These are phyloP conservation scores for Evansstolkia leycettana DNA, from an alignment of 495 filamentous ascomycete species.

Conservation along the genomic window DNA sequence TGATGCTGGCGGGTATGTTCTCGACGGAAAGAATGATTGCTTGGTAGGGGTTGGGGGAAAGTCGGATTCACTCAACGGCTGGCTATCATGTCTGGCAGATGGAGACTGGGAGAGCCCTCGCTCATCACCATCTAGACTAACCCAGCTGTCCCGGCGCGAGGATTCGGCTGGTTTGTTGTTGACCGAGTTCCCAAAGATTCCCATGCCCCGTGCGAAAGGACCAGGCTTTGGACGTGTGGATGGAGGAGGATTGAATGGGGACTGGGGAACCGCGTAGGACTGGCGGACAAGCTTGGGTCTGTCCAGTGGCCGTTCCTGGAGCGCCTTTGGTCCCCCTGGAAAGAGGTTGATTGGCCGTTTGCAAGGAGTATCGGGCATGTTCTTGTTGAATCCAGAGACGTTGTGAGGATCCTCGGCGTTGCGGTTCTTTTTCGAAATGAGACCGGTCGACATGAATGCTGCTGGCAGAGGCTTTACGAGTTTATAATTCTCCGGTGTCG, in stretches of 20 bases:
- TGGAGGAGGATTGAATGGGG: slow-evolving; percentile 45
- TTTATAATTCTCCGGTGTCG: slow-evolving; percentile 77
- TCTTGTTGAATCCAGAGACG: slow-evolving; percentile 29
- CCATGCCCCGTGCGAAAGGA: slow-evolving; percentile 53
- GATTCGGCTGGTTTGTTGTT: slow-evolving; percentile 25
- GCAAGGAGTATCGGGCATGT: slow-evolving; percentile 90
- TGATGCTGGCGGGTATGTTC: slow-evolving; percentile 27
- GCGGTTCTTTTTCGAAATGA: slow-evolving; percentile 77
- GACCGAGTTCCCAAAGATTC: slow-evolving; percentile 54
- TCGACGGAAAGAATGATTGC: slow-evolving; percentile 39
- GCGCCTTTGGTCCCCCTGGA: slow-evolving; percentile 43
- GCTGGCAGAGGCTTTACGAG: slow-evolving; percentile 69
- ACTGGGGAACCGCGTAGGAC: slow-evolving; percentile 51
- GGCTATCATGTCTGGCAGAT: slow-evolving; percentile 43
- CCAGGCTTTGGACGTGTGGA: slow-evolving; percentile 32
- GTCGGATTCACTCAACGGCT: slow-evolving; percentile 54
- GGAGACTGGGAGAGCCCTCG: slow-evolving; percentile 39
- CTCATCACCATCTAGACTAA: slow-evolving; percentile 69
- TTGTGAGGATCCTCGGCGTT: slow-evolving; percentile 40
- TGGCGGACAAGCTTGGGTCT: slow-evolving; percentile 43
- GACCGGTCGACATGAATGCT: slow-evolving; percentile 86
- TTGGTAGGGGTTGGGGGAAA: slow-evolving; percentile 91
- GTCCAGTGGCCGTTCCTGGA: slow-evolving; percentile 42
- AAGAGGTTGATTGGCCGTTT: slow-evolving; percentile 64
- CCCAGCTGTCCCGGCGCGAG: slow-evolving; percentile 58